Percentiles rank a stretch among this genome's conserved stretches.
phyloP scores from a whole-genome alignment of 495 filamentous ascomycete genomes.

The Neurospora africana region DNA sequence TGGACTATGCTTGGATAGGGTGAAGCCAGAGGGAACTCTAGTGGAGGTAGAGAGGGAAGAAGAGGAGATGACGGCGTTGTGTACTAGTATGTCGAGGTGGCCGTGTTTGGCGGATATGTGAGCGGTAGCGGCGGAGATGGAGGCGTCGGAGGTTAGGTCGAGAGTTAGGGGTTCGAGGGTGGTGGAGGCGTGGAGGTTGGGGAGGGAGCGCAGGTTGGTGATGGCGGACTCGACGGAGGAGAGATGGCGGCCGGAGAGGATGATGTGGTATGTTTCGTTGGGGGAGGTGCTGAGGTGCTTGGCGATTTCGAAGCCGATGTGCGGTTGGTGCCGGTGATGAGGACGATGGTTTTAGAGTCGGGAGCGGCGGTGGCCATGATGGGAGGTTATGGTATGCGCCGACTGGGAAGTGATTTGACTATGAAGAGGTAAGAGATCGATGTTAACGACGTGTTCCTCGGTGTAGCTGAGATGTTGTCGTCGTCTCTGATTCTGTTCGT shows the following conservation, averaged over 20 bases:
- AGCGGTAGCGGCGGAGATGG: conserved; percentile 33
- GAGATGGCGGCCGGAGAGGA: conserved; percentile 22
- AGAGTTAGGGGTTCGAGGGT: conserved; percentile 16
- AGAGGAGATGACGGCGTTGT: conserved; percentile 35
- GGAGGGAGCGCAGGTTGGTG: conserved; percentile 2
- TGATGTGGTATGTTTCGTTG: conserved; percentile 25
- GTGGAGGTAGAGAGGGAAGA: no score
- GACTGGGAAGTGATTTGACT: no score
- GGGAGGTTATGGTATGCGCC: no score
- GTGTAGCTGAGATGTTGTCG: not conserved
- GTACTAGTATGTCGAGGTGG: conserved; percentile 40
- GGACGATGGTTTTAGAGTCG: conserved; percentile 20
- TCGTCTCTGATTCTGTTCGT: not conserved
- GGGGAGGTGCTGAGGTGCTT: conserved; percentile 27
- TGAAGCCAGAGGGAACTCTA: no score
- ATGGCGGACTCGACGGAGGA: conserved; percentile 14
- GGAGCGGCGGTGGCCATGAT: conserved; percentile 4
- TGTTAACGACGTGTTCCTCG: not conserved
- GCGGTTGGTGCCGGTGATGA: conserved; percentile 41
- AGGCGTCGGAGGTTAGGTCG: conserved; percentile 44
- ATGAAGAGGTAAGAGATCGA: not conserved
- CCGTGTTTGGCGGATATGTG: conserved; percentile 27
- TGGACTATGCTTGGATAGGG: no score
- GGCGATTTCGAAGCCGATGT: conserved; percentile 35
- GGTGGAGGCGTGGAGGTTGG: not conserved